Base-by-base conservation (phyloP, 768 basidiomycete genomes). In the Cystobasidium onofrii region DNA sequence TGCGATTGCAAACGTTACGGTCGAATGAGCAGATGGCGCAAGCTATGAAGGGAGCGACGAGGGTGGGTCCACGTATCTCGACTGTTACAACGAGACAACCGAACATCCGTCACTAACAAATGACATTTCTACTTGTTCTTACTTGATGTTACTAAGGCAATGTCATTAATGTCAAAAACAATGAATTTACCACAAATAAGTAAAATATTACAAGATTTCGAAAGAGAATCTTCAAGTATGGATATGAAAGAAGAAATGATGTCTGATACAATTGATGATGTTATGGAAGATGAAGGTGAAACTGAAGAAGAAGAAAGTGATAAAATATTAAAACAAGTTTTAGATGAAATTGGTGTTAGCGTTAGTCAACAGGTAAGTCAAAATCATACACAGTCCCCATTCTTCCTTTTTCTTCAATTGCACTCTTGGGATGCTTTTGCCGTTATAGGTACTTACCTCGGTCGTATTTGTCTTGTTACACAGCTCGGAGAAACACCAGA, bases 161-260 rank as follows among this genome's bases (percentile, higher is more conserved):
- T 99, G 96, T 90, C 88, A 15, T 86, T 92, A 36, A 98, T 99
- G 96, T 98, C 97, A 80, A 87, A 91, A 61, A 91, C 91, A 50
- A 86, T 98, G 75, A 98, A 99, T 82, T 86, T 98, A 18, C 96
- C 96, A 18, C 87, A 87, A 75, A 98, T 99, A 74, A 91, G 93
- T 80, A 87, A 88, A 66, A 98, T 98, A 80, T 94, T 99, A 91
- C 91, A 88, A 78, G 95, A 99, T 57, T 99, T 99, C 78, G 96
- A 99, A 84, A 89, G 88, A 79, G 96, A 99, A 83, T 95, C 90
- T 77, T 88, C 92, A 3, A 92, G 89, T 83, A 99, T 99, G 96
- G 96, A 99, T 82, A 98, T 99, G 96, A 99, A 97, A 81, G 96
- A 97, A 82, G 95, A 96, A 81, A 97, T 98, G 91, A 99, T 97